Conservation (phyloP, 345 rosid species). For the Cardiospermum halicacabum region DNA sequence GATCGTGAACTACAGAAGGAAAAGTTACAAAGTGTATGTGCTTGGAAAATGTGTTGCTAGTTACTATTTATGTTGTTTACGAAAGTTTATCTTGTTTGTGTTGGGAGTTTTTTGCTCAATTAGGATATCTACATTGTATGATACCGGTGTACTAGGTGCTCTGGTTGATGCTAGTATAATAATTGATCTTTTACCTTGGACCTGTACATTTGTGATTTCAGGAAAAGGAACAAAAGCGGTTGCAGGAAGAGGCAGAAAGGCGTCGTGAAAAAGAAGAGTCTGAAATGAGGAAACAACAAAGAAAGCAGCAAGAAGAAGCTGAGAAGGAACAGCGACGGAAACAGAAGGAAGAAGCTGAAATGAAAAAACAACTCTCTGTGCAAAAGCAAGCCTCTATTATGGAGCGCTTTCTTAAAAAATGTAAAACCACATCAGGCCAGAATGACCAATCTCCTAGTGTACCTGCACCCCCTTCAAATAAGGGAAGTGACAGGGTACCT, state of each 20-base stretch:
- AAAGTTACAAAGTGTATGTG: constrained; percentile 51
- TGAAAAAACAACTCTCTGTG: constrained; percentile 50
- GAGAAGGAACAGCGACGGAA: constrained; percentile 63
- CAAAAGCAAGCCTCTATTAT: constrained; percentile 88
- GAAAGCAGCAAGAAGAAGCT: constrained; percentile 77
- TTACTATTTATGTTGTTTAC: neutral
- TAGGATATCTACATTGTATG: neutral
- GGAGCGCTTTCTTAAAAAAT: constrained; percentile 77
- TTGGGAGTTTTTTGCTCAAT: neutral
- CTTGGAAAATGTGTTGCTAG: constrained; percentile 4
- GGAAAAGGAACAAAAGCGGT: constrained; percentile 69
- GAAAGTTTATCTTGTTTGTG: neutral
- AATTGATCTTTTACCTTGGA: neutral
- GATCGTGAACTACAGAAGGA: constrained; percentile 63
- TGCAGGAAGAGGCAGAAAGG: constrained; percentile 51
- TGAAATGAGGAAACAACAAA: constrained; percentile 53
- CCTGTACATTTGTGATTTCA: constrained; percentile 17
- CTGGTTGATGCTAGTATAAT: neutral
- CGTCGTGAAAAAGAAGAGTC: constrained; percentile 57
- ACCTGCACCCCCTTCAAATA: constrained; percentile 14
- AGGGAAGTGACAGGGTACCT: constrained; percentile 29
- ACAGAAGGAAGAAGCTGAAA: constrained; percentile 72
- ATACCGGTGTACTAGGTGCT: neutral
- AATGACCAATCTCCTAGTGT: constrained; percentile 32
- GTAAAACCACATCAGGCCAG: constrained; percentile 35